Percentiles rank a stretch among this genome's conserved stretches.
Evolutionary conservation across 257 asterid species (phyloP).

Genomic region (Fraxinus americana): DNA sequence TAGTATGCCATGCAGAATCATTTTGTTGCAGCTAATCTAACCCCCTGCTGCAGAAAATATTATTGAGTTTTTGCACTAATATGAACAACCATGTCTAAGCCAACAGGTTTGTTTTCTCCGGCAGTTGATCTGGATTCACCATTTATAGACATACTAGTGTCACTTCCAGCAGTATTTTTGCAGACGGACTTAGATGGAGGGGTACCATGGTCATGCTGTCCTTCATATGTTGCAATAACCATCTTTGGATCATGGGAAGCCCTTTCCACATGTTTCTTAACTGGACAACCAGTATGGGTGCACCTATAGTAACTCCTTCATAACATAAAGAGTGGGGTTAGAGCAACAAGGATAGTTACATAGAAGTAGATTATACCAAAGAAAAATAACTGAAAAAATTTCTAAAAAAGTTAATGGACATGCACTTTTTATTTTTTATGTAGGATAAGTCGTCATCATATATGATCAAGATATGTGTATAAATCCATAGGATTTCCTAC

Average conservation of each 20-base stretch:
- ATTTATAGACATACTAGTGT: slow-evolving; percentile 32
- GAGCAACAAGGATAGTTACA: background rate
- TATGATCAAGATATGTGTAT: background rate
- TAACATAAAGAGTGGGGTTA: slow-evolving; percentile 26
- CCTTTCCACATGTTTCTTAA: slow-evolving; percentile 89
- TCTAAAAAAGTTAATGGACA: background rate
- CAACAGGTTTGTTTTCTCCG: slow-evolving; percentile 50
- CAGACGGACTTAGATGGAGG: slow-evolving; percentile 52
- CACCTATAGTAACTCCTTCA: slow-evolving; percentile 93
- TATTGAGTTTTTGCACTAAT: slow-evolving; percentile 56
- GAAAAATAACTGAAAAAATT: background rate
- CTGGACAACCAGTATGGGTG: slow-evolving; percentile 78
- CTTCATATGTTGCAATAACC: slow-evolving; percentile 84
- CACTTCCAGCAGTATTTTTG: slow-evolving; percentile 40
- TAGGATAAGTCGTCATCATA: background rate
- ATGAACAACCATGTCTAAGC: slow-evolving; percentile 58
- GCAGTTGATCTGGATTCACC: slow-evolving; percentile 55
- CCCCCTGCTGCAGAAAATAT: background rate
- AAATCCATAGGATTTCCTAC: background rate
- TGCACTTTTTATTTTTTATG: background rate
- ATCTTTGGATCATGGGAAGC: slow-evolving; percentile 74
- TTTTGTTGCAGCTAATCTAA: background rate
- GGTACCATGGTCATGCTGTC: slow-evolving; percentile 67
- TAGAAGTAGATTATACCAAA: background rate
- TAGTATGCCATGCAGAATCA: background rate